phyloP scores from a whole-genome alignment of 1,139 yeast species.

The Kodamaea sp. region DNA sequence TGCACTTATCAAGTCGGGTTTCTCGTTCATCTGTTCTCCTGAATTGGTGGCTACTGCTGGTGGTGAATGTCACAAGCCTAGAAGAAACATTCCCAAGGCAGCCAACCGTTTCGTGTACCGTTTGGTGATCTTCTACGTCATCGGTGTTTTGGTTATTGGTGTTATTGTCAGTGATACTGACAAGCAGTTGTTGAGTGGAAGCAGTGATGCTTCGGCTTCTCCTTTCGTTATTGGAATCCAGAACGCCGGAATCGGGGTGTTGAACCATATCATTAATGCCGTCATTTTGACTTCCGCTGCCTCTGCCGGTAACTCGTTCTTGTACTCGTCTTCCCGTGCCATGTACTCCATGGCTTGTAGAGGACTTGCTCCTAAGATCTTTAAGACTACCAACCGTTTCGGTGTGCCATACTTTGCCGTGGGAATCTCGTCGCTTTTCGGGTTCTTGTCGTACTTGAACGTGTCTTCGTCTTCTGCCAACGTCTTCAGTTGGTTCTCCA shows the following conservation, averaged over 20 bases:
- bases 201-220: constrained; percentile 47
- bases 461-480: constrained; percentile 53
- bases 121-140: constrained; percentile 47
- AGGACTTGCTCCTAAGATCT: constrained; percentile 62
- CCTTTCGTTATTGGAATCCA: constrained; percentile 52
- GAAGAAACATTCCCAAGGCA: constrained; percentile 49
- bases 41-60: constrained; percentile 41
- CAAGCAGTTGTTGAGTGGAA: constrained; percentile 33
- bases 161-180: constrained; percentile 42
- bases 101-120: constrained; percentile 49
- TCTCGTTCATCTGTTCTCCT: constrained; percentile 43
- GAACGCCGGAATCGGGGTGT: constrained; percentile 60
- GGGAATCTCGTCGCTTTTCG: constrained; percentile 43
- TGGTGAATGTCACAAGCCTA: constrained; percentile 48
- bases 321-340: constrained; percentile 71
- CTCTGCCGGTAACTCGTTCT: constrained; percentile 72
- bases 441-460: constrained; percentile 63
- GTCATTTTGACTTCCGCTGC: constrained; percentile 67
- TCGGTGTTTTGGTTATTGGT: constrained; percentile 50
- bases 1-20: constrained; percentile 41
- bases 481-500: constrained; percentile 68
- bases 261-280: constrained; percentile 70
- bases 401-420: constrained; percentile 65
- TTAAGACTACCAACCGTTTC: constrained; percentile 54
- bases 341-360: constrained; percentile 62